Evolutionary conservation across 2,329 filamentous ascomycete genomes (phyloP).

Genomic region (Calonectria ilicicola): DNA sequence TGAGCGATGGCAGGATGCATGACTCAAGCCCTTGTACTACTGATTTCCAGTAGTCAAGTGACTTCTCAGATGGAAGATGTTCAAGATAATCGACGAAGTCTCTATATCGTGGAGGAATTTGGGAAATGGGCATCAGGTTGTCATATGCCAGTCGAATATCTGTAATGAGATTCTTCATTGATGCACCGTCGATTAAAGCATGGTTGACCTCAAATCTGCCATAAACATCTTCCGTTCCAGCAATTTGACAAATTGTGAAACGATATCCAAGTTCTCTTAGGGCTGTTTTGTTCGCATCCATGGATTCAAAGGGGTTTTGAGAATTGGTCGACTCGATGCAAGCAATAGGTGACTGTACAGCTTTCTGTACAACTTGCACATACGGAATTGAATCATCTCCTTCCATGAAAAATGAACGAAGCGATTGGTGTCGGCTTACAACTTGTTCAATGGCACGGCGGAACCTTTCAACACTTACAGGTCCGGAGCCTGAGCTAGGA

Average conservation of each 20-base stretch:
- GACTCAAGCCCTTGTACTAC: neutral
- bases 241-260: neutral
- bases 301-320: neutral
- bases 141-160: neutral
- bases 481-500: neutral
- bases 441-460: neutral
- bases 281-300: neutral
- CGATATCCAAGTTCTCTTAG: neutral
- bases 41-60: neutral
- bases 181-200: neutral
- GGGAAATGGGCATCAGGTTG: neutral
- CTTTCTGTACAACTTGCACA: neutral
- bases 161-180: neutral
- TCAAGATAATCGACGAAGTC: neutral
- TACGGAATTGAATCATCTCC: neutral
- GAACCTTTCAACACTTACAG: neutral
- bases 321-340: neutral
- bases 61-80: neutral
- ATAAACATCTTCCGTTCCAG: neutral
- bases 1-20: neutral
- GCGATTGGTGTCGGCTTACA: neutral
- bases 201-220: neutral
- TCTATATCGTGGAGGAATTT: neutral
- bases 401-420: neutral
- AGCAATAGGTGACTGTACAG: neutral